These are phyloP conservation scores for Calocybe cyanea DNA, from an alignment of 768 basidiomycete species.

Conservation along the genomic window DNA sequence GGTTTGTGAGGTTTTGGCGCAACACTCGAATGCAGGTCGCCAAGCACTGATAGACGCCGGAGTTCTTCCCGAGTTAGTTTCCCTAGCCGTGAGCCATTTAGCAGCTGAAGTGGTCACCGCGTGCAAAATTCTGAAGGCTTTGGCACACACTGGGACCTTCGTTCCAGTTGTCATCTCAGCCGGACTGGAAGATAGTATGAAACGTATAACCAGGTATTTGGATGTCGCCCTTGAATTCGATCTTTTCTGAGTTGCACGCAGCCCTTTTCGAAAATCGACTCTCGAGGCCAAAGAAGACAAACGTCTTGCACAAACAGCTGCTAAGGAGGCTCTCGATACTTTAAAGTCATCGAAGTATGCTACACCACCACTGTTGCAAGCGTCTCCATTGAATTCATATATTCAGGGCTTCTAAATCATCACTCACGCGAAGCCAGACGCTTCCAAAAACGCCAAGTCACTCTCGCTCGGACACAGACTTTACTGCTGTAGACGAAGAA, in stretches of 20 bases:
- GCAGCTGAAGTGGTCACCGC: slow-evolving; percentile 12
- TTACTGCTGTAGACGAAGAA: no score
- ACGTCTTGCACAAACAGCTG: slow-evolving; percentile 2
- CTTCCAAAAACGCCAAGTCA: no score
- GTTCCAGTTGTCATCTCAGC: slow-evolving; percentile 7
- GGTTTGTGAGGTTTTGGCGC: slow-evolving; percentile 13
- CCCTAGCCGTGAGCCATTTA: slow-evolving; percentile 5
- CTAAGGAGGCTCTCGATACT: slow-evolving; percentile 7
- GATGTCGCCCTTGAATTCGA: neutral
- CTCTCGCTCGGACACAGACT: no score
- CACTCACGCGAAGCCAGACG: no score
- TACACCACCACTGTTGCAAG: no score
- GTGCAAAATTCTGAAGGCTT: slow-evolving; percentile 13
- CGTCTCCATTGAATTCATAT: no score
- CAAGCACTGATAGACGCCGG: slow-evolving; percentile 14
- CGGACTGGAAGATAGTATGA: slow-evolving; percentile 11
- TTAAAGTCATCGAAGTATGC: slow-evolving; percentile 2
- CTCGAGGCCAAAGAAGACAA: slow-evolving; percentile 9
- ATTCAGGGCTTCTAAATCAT: no score
- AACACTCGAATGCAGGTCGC: slow-evolving; percentile 16
- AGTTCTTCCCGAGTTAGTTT: slow-evolving; percentile 11
- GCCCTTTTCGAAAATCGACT: slow-evolving; percentile 6
- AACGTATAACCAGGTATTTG: slow-evolving; percentile 13
- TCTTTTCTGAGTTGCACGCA: neutral
- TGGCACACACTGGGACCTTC: slow-evolving; percentile 15